These are phyloP conservation scores for Rubia occidens DNA, from an alignment of 305 asterid species.

Conservation along the genomic window DNA sequence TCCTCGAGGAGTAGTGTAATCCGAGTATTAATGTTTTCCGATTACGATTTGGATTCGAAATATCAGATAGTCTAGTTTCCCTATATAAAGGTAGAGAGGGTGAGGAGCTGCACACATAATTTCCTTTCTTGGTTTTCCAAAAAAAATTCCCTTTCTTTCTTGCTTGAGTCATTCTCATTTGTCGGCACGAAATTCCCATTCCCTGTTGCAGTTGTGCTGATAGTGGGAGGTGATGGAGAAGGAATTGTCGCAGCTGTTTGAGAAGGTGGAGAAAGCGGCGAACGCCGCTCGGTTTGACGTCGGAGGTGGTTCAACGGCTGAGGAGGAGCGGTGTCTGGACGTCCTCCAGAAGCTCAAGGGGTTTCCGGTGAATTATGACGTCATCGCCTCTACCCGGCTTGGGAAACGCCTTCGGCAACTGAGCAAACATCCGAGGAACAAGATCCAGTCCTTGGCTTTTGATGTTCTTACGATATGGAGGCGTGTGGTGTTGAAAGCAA, in stretches of 20 bases:
- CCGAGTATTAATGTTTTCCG: no score
- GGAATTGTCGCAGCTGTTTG: conserved; percentile 68
- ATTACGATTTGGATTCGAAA: no score
- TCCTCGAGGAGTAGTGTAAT: no score
- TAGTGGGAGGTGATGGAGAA: conserved; percentile 52
- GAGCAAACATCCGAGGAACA: conserved; percentile 62
- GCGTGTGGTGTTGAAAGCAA: conserved; percentile 56
- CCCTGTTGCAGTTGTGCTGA: no score
- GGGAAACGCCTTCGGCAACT: conserved; percentile 80
- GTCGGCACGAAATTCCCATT: no score
- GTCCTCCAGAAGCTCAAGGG: conserved; percentile 54
- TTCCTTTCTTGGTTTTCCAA: no score
- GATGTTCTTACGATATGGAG: conserved; percentile 79
- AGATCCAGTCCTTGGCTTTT: conserved; percentile 61
- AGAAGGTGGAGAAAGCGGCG: conserved; percentile 71
- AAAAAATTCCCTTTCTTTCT: no score
- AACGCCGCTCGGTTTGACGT: conserved; percentile 41
- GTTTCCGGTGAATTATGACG: conserved; percentile 71
- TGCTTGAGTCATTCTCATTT: no score
- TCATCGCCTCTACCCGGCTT: conserved; percentile 81
- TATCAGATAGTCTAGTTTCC: no score
- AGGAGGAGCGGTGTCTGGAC: conserved; percentile 73
- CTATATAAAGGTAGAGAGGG: no score
- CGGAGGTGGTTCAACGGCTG: conserved; percentile 32
- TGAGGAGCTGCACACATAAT: no score